Evolutionary conservation across 2,329 filamentous ascomycete genomes (phyloP).

Genomic region (Huntiella savannae): DNA sequence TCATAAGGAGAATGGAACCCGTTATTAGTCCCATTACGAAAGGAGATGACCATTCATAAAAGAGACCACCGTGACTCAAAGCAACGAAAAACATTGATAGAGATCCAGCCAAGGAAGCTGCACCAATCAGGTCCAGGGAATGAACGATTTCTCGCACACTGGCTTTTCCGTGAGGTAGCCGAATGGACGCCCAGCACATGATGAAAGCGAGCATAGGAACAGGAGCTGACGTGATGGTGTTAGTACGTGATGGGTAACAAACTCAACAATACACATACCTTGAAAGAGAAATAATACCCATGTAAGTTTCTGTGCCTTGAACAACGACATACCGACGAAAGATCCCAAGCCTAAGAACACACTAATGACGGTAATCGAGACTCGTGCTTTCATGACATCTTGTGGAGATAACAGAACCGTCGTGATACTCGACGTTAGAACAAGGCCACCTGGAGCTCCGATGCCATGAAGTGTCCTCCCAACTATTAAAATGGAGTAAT

Average conservation of each 20-base stretch:
- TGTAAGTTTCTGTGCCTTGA: not conserved
- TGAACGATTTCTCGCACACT: not conserved
- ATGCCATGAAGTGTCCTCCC: not conserved
- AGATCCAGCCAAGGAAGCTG: not conserved
- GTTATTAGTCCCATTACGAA: not conserved
- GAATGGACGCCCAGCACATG: not conserved
- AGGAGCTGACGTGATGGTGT: not conserved
- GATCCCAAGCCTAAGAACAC: not conserved
- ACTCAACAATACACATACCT: not conserved
- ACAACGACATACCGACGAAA: not conserved
- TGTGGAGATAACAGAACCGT: not conserved
- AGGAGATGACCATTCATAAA: not conserved
- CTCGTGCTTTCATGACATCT: constrained; percentile 2
- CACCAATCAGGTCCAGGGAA: not conserved
- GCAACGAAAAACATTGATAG: constrained; percentile 2
- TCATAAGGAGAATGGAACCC: not conserved
- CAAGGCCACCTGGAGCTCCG: not conserved
- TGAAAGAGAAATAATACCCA: not conserved
- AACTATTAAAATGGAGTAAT: not conserved
- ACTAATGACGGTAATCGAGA: not conserved
- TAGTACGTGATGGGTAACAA: not conserved
- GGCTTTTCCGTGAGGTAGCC: not conserved
- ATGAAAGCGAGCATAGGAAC: not conserved
- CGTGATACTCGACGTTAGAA: not conserved
- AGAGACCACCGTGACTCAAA: not conserved